Conservation (phyloP, 768 basidiomycete genomes). For the Mycena pura region DNA sequence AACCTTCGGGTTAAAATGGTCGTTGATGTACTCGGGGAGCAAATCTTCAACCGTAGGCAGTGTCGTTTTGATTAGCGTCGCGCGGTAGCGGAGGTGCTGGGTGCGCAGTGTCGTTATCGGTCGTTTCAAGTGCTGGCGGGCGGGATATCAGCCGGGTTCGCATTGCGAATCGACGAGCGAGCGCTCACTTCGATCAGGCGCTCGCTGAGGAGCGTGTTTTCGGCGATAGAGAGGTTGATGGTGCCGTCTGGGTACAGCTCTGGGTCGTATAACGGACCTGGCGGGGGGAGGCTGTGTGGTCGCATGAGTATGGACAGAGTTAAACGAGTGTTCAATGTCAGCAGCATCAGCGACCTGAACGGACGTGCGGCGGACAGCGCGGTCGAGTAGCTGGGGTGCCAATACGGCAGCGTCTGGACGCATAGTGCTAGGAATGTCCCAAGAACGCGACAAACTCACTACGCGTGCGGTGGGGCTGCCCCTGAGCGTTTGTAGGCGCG, state of each 20-base stretch:
- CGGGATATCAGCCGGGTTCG: background rate
- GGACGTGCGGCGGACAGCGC: background rate
- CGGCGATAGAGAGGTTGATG: slow-evolving; percentile 27
- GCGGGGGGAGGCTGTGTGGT: slow-evolving; percentile 1
- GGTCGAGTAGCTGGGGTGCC: background rate
- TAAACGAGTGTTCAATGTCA: background rate
- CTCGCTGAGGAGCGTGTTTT: slow-evolving; percentile 24
- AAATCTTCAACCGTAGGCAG: slow-evolving; percentile 27
- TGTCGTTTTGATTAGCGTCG: slow-evolving; percentile 18
- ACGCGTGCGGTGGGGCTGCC: slow-evolving; percentile 20
- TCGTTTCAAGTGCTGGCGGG: slow-evolving; percentile 10
- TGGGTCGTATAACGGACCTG: slow-evolving; percentile 19
- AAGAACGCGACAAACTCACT: slow-evolving; percentile 8
- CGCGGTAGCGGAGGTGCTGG: slow-evolving; percentile 20
- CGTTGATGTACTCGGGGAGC: slow-evolving; percentile 25
- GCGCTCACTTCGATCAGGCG: slow-evolving; percentile 19
- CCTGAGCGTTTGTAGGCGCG: slow-evolving; percentile 18
- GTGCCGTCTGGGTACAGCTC: slow-evolving; percentile 20
- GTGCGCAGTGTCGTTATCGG: slow-evolving; percentile 9
- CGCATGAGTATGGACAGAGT: background rate
- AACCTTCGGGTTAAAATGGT: slow-evolving; percentile 21
- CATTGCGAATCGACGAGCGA: background rate
- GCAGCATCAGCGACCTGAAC: too few species aligned
- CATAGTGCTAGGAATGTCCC: background rate
- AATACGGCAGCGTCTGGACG: background rate